Evolutionary conservation across 805 yeast genomes (phyloP).

Genomic region (Ogataea angusta): DNA sequence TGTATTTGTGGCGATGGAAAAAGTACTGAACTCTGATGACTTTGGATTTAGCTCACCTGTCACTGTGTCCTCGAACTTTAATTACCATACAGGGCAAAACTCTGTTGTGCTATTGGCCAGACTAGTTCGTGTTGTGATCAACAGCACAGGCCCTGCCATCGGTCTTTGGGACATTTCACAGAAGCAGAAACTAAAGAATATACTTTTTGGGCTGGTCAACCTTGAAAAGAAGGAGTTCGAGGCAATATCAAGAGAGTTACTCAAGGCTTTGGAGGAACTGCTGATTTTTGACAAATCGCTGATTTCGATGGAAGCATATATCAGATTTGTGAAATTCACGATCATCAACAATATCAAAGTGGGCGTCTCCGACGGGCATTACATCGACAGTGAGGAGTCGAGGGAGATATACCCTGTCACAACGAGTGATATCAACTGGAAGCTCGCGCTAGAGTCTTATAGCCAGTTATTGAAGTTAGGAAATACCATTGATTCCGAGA

Average conservation of each 20-base stretch:
- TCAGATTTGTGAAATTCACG: constrained; percentile 31
- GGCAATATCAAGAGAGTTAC: constrained; percentile 35
- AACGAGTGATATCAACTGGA: constrained; percentile 29
- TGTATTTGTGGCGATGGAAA: constrained; percentile 39
- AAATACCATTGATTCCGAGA: constrained; percentile 1
- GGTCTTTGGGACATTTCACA: constrained; percentile 29
- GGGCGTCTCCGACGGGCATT: constrained; percentile 28
- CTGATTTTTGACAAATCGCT: constrained; percentile 42
- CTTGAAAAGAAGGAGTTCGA: constrained; percentile 33
- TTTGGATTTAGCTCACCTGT: constrained; percentile 47
- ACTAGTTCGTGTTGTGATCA: constrained; percentile 43
- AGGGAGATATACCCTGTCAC: constrained; percentile 29
- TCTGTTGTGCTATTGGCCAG: constrained; percentile 43
- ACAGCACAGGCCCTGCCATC: constrained; percentile 57
- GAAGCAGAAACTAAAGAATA: constrained; percentile 35
- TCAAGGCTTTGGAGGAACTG: constrained; percentile 44
- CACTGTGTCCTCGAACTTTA: constrained; percentile 47
- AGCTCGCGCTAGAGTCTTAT: constrained; percentile 28
- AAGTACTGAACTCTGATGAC: constrained; percentile 42
- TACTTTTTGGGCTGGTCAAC: constrained; percentile 38
- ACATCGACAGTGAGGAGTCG: constrained; percentile 24
- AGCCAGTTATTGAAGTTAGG: constrained; percentile 30
- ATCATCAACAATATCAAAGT: constrained; percentile 34
- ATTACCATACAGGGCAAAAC: constrained; percentile 38
- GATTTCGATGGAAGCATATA: constrained; percentile 30